Evolutionary conservation across 2,329 filamentous ascomycete genomes (phyloP).

Genomic region (Aureobasidium sp.): DNA sequence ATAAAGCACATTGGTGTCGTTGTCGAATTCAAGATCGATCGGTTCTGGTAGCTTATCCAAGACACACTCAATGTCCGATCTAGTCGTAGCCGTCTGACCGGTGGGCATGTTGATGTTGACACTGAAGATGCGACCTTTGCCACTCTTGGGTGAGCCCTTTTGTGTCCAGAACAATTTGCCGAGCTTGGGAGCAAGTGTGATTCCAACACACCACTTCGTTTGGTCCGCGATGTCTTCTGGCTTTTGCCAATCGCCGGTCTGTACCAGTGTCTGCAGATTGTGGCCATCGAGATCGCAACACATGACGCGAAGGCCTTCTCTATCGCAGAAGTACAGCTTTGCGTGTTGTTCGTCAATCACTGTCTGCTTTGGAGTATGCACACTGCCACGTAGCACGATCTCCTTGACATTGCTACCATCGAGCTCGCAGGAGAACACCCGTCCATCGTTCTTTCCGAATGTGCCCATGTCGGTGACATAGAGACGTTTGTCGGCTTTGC

Average conservation of each 20-base stretch:
- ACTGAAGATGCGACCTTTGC: constrained; percentile 45
- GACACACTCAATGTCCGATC: constrained; percentile 38
- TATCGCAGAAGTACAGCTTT: constrained; percentile 36
- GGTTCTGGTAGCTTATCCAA: constrained; percentile 44
- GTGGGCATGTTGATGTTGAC: constrained; percentile 37
- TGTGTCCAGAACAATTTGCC: constrained; percentile 53
- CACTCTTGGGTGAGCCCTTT: constrained; percentile 44
- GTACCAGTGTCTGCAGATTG: constrained; percentile 31
- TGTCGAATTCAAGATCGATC: constrained; percentile 51
- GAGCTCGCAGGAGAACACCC: constrained; percentile 24
- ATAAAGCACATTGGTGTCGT: constrained; percentile 39
- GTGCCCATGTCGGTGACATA: constrained; percentile 27
- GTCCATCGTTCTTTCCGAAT: constrained; percentile 15
- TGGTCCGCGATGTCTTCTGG: constrained; percentile 5
- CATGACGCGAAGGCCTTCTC: constrained; percentile 33
- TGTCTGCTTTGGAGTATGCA: constrained; percentile 44
- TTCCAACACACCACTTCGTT: constrained; percentile 49
- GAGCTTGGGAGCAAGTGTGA: constrained; percentile 37
- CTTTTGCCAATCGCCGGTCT: constrained; percentile 33
- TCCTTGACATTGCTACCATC: constrained; percentile 26
- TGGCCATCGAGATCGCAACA: constrained; percentile 30
- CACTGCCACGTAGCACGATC: constrained; percentile 36
- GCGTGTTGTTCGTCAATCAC: constrained; percentile 21
- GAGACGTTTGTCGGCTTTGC: constrained; percentile 20
- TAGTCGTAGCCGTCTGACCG: constrained; percentile 26